Evolutionary conservation across 495 filamentous ascomycete species (phyloP).

Genomic region (Bacidia gigantensis): DNA sequence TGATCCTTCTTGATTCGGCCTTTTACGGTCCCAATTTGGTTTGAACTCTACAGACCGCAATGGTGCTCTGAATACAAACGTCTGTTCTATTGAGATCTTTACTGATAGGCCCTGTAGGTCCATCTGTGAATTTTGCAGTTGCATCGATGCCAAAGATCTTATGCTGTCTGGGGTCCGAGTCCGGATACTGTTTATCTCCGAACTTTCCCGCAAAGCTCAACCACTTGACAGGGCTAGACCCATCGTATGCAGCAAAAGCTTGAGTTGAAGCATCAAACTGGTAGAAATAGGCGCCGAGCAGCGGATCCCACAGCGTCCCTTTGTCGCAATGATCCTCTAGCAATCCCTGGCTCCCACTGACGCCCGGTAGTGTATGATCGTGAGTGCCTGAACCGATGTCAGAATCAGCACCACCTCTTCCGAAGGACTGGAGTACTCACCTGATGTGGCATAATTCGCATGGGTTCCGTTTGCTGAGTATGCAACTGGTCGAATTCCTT

Average conservation of each 20-base stretch:
- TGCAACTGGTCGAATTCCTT: conserved; percentile 34
- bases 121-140: conserved; percentile 33
- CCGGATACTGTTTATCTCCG: conserved; percentile 44
- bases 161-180: conserved; percentile 29
- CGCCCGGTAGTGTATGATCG: conserved; percentile 49
- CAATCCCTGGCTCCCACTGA: conserved; percentile 46
- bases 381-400: too few species aligned
- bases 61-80: conserved; percentile 26
- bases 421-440: conserved; percentile 14
- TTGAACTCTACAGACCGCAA: conserved; percentile 9
- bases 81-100: conserved; percentile 34
- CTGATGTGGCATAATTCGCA: conserved; percentile 42
- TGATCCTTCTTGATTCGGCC: not conserved
- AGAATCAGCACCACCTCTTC: too few species aligned
- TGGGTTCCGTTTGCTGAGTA: conserved; percentile 45
- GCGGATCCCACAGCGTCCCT: conserved; percentile 41
- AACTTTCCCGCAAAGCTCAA: conserved; percentile 40
- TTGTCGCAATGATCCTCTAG: conserved; percentile 49
- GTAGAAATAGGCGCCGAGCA: conserved; percentile 36
- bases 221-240: conserved; percentile 33
- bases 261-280: conserved; percentile 27
- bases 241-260: conserved; percentile 31
- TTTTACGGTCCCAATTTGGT: conserved; percentile 7
- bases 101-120: conserved; percentile 43
- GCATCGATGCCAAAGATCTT: conserved; percentile 29